Evolutionary conservation across 768 basidiomycete genomes (phyloP).

Genomic region (Amanita thiersii): DNA sequence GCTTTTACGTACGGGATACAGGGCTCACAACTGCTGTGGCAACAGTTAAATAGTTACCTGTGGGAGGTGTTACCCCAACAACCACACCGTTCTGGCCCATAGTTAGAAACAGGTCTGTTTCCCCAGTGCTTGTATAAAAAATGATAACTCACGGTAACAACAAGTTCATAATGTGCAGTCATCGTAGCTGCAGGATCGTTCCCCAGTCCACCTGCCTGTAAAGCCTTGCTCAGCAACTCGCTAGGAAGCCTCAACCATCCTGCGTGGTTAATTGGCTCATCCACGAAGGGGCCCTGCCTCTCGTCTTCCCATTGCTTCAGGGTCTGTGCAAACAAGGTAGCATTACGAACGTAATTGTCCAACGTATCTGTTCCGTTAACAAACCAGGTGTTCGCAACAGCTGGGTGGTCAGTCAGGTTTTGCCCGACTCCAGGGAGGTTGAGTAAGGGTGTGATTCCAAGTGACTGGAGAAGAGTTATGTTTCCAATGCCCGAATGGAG

Average conservation of each 20-base stretch:
- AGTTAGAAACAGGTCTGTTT: neutral
- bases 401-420: slow-evolving; percentile 14
- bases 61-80: neutral
- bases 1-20: neutral
- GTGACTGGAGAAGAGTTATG: slow-evolving; percentile 10
- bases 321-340: slow-evolving; percentile 1
- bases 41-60: slow-evolving; percentile 4
- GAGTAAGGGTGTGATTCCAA: slow-evolving; percentile 12
- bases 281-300: slow-evolving; percentile 10
- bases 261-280: neutral
- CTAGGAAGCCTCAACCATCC: slow-evolving; percentile 8
- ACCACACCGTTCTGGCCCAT: slow-evolving; percentile 1
- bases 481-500: slow-evolving; percentile 21
- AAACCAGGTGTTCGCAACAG: neutral
- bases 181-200: slow-evolving; percentile 9
- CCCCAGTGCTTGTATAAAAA: neutral
- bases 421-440: slow-evolving; percentile 18
- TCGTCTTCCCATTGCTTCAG: slow-evolving; percentile 11
- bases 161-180: slow-evolving; percentile 9
- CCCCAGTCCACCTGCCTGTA: slow-evolving; percentile 7
- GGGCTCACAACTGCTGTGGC: slow-evolving; percentile 1
- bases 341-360: neutral
- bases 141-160: slow-evolving; percentile 3
- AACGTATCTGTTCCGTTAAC: neutral
- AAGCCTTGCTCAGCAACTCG: too few species aligned